Conservation (phyloP, 371 early-diverging fungal genomes). For the Mucor sp. region DNA sequence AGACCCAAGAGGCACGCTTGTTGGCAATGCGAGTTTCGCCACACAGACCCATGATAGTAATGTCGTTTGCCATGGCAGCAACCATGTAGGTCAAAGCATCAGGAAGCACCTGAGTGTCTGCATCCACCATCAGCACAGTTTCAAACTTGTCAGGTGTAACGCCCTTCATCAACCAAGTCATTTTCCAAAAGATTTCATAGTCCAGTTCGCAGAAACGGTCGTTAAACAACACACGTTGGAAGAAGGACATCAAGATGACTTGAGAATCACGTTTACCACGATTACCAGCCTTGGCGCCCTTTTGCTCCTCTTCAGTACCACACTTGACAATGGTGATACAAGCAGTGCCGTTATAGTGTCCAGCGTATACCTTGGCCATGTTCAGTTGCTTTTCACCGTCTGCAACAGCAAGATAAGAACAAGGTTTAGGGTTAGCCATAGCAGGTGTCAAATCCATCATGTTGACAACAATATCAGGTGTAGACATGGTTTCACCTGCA, state of each 20-base stretch:
- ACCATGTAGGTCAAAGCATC: slow-evolving; percentile 83
- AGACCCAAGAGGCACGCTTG: slow-evolving; percentile 73
- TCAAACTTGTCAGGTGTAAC: slow-evolving; percentile 93
- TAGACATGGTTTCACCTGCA: slow-evolving; percentile 43
- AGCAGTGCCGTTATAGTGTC: slow-evolving; percentile 86
- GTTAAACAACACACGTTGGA: slow-evolving; percentile 89
- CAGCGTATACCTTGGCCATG: slow-evolving; percentile 93
- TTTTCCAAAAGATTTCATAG: slow-evolving; percentile 92
- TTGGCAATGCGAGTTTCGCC: slow-evolving; percentile 89
- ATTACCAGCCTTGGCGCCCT: slow-evolving; percentile 82
- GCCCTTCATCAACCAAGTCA: slow-evolving; percentile 76
- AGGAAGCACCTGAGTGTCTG: slow-evolving; percentile 87
- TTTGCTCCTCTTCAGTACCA: slow-evolving; percentile 31
- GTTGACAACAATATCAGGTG: slow-evolving; percentile 67
- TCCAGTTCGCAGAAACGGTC: slow-evolving; percentile 95
- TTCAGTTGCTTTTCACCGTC: slow-evolving; percentile 92
- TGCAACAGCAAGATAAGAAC: slow-evolving; percentile 89
- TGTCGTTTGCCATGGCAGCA: slow-evolving; percentile 82
- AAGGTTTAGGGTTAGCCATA: slow-evolving; percentile 57
- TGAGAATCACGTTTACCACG: slow-evolving; percentile 99
- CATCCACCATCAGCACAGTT: slow-evolving; percentile 96
- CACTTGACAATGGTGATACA: slow-evolving; percentile 73
- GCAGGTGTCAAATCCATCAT: slow-evolving; percentile 66
- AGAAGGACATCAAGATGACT: slow-evolving; percentile 96
- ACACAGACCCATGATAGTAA: slow-evolving; percentile 83